Evolutionary conservation across 805 yeast species (phyloP), one percentile per base, ranked within the genome.

Genomic region (Kregervanrija fluxuum): DNA sequence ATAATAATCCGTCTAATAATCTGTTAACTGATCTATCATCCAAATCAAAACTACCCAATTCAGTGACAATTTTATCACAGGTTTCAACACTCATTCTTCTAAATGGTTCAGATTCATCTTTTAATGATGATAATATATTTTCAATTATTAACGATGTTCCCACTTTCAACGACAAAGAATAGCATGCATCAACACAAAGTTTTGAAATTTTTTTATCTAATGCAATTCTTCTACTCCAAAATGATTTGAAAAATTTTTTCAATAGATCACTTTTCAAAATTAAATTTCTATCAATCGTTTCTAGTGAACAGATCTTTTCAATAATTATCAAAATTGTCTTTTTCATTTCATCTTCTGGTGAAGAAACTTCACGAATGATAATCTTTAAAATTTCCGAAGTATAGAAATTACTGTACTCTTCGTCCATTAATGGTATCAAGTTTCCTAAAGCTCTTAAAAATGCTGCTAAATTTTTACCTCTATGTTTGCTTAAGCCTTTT

Each of bases 301-400:
- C 80, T 1, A 85, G 69, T 1, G 75, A 62, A 11, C 87, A 78
- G 53, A 93, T 77, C 48, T 75, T 80, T 43, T 75, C 81, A 30
- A 90, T 66, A 8, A 86, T 85, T 30, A 72, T 67, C 47, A 93
- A 61, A 3, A 90, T 83, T 0, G 89, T 75, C 47, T 75, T 75
- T 54, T 78, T 79, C 91, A 90, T 85, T 40, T 89, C 96, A 48
- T 85, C 95, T 56, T 88, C 96, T 0, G 93, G 89, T 0, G 95
- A 77, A 33, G 68, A 61, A 54, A 88, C 85, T 61, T 90, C 95
- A 43, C 93, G 68, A 3, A 77, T 55, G 5, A 89, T 66, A 28
- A 88, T 73, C 14, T 66, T 66, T 71, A 89, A 75, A 2, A 89
- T 73, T 57, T 87, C 95, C 40, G 73, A 73, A 0, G 96, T 78